A percentile compares a stretch with the other conserved stretches of the same genome.
Conservation (phyloP, 2,329 filamentous ascomycete species). For the Pseudogymnoascus sp. region DNA sequence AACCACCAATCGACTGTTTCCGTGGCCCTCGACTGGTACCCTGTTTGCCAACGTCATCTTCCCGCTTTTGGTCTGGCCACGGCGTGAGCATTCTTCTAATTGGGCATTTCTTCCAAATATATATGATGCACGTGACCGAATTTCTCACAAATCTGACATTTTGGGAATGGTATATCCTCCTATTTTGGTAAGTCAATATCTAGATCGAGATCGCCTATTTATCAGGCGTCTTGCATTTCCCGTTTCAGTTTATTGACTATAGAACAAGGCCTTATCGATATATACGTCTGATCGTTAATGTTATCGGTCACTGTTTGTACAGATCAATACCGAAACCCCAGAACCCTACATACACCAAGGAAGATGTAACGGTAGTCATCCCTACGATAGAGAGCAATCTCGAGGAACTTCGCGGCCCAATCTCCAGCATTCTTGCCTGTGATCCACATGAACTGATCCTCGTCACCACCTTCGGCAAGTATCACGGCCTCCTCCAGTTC, state of each 20-base stretch:
- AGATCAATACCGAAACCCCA: slow-evolving; percentile 74
- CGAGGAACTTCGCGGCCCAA: slow-evolving; percentile 71
- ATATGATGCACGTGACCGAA: slow-evolving; percentile 3
- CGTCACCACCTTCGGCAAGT: slow-evolving; percentile 77
- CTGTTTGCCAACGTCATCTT: neutral
- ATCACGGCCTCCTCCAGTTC: slow-evolving; percentile 58
- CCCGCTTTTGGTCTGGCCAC: neutral
- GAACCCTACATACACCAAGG: slow-evolving; percentile 60
- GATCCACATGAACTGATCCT: slow-evolving; percentile 67
- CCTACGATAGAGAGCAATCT: slow-evolving; percentile 85
- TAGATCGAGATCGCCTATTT: neutral
- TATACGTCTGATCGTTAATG: slow-evolving; percentile 73
- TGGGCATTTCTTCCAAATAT: neutral
- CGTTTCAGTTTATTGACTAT: slow-evolving; percentile 9
- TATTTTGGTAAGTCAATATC: slow-evolving; percentile 5
- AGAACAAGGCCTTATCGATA: slow-evolving; percentile 71
- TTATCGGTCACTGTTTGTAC: slow-evolving; percentile 78
- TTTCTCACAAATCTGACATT: slow-evolving; percentile 8
- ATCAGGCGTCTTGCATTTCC: neutral
- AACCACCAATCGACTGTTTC: neutral
- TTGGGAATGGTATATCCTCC: slow-evolving; percentile 9
- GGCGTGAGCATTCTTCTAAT: neutral
- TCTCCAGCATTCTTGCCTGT: slow-evolving; percentile 67
- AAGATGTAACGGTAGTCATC: slow-evolving; percentile 90
- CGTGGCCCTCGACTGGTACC: neutral